Percentiles rank a stretch among this genome's conserved stretches.
These are phyloP conservation scores for Gastrodia elata DNA, from an alignment of 106 monocot species.

Conservation along the genomic window DNA sequence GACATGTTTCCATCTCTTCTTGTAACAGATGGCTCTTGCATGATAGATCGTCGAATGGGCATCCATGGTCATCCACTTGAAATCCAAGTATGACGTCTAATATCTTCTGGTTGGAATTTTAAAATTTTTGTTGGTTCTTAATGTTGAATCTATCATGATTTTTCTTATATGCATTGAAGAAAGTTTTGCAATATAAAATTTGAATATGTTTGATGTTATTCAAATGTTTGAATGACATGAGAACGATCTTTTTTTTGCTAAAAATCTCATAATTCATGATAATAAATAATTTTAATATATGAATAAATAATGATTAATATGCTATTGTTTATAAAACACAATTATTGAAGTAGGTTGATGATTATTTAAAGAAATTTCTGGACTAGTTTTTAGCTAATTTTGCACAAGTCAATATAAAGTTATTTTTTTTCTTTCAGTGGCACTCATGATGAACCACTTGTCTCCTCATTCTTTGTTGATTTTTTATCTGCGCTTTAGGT, in stretches of 20 bases:
- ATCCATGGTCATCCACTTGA: conserved; percentile 99
- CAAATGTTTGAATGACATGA: neutral
- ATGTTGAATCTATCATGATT: neutral
- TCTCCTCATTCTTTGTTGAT: too few relatives aligned
- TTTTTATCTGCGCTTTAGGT: too few relatives aligned
- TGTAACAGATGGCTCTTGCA: conserved; percentile 98
- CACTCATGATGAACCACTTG: too few relatives aligned
- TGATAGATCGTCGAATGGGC: conserved; percentile 99
- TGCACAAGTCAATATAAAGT: neutral
- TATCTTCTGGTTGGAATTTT: neutral
- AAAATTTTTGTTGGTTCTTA: neutral
- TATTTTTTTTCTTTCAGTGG: neutral
- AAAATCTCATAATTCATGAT: too few relatives aligned
- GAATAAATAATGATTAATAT: neutral
- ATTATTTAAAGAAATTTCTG: neutral
- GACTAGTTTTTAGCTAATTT: neutral
- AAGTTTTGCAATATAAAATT: neutral
- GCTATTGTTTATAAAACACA: neutral
- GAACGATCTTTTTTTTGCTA: too few relatives aligned
- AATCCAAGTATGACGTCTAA: conserved; percentile 60
- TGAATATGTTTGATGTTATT: neutral
- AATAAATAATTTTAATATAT: neutral
- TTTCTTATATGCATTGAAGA: neutral
- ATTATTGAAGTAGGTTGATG: neutral
- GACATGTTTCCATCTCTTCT: conserved; percentile 95